Conservation (phyloP, 345 rosid genomes). For the Salix brachista region DNA sequence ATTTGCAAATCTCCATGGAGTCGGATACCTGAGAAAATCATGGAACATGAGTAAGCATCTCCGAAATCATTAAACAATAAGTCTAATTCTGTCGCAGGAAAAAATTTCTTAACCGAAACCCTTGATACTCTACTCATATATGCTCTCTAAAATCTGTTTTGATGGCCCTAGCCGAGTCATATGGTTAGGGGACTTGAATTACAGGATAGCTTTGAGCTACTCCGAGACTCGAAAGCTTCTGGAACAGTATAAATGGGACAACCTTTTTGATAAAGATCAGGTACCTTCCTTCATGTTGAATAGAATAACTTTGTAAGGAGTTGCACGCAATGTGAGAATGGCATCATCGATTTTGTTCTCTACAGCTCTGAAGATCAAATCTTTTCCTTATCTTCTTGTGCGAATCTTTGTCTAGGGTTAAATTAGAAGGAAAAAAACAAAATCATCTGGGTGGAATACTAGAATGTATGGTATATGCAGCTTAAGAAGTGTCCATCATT, state of each 20-base stretch:
- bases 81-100: neutral
- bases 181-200: constrained; percentile 94
- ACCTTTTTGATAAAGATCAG: constrained; percentile 83
- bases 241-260: constrained; percentile 55
- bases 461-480: neutral
- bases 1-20: constrained; percentile 51
- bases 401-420: neutral
- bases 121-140: neutral
- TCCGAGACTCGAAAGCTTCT: constrained; percentile 62
- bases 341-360: neutral
- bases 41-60: constrained; percentile 68
- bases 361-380: neutral
- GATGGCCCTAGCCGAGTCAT: constrained; percentile 58
- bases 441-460: neutral
- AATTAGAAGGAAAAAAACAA: neutral
- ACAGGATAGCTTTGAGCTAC: constrained; percentile 84
- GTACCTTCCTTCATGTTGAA: constrained; percentile 28
- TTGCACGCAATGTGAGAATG: neutral
- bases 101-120: neutral
- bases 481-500: neutral
- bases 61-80: neutral
- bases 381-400: neutral
- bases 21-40: constrained; percentile 62
- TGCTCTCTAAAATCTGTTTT: neutral
- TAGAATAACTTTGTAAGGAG: neutral